A percentile compares a stretch with the other conserved stretches of the same genome.
Evolutionary conservation across 331 rosid genomes (phyloP).

Genomic region (Quercus phellos): DNA sequence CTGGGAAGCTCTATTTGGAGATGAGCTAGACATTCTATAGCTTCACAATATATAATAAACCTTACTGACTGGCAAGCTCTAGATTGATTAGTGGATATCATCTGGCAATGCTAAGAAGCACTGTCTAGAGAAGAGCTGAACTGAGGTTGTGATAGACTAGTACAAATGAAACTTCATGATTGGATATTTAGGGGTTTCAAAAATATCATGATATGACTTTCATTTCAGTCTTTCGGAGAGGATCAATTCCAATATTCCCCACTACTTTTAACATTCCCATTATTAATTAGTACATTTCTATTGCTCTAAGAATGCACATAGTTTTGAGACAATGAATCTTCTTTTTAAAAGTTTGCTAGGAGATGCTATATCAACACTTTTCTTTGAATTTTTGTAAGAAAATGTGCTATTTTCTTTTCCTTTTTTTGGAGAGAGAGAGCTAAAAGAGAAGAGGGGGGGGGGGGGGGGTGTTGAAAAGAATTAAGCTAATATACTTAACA

Average conservation of each 20-base stretch:
- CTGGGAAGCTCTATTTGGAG: too few species aligned
- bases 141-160: conserved; percentile 6
- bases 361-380: conserved; percentile 14
- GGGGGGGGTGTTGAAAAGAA: neutral
- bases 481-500: neutral
- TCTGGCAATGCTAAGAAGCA: conserved; percentile 6
- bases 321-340: conserved; percentile 9
- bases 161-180: conserved; percentile 7
- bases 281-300: conserved; percentile 1
- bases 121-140: conserved; percentile 3
- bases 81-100: neutral
- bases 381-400: neutral
- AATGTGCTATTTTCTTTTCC: too few species aligned
- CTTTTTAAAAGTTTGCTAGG: conserved; percentile 5
- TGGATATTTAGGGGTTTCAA: neutral
- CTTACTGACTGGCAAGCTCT: neutral
- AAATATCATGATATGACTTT: neutral
- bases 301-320: conserved; percentile 5
- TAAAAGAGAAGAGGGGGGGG: too few species aligned
- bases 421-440: neutral
- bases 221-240: conserved; percentile 9
- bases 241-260: conserved; percentile 18
- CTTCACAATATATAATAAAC: too few species aligned
- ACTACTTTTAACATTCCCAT: neutral
- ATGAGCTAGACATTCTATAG: neutral